Percentiles rank a stretch among this genome's conserved stretches.
phyloP scores from a whole-genome alignment of 129 eudicot genomes.

The Artemisia annua region DNA sequence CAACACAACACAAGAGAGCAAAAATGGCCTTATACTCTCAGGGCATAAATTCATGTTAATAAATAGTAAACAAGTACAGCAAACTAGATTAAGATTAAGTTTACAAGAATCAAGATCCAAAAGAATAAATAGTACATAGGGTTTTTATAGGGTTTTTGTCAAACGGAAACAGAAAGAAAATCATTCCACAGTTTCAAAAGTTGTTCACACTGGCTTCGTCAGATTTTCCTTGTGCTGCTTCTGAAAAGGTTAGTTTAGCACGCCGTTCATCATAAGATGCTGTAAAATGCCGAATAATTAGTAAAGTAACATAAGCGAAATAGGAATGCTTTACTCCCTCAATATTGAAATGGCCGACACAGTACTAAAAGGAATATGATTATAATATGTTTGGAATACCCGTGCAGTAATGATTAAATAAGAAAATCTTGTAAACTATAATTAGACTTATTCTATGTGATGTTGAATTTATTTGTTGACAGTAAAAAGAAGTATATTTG shows the following conservation, averaged over 20 bases:
- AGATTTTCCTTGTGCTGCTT: constrained; percentile 22
- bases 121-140: constrained; percentile 4
- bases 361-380: no score
- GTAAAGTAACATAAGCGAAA: constrained; percentile 9
- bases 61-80: not conserved
- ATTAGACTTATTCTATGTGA: no score
- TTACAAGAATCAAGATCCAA: constrained; percentile 1
- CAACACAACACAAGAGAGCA: not conserved
- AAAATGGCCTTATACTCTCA: not conserved
- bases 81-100: not conserved
- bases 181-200: constrained; percentile 12
- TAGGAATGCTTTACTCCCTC: not conserved
- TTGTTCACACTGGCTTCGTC: constrained; percentile 17
- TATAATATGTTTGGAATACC: no score
- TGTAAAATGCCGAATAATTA: constrained; percentile 36
- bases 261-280: constrained; percentile 83
- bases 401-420: no score
- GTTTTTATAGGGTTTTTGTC: not conserved
- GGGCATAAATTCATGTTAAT: not conserved
- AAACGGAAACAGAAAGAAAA: not conserved
- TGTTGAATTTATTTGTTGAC: not conserved
- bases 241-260: constrained; percentile 40
- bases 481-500: not conserved
- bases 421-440: no score
- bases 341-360: no score